Evolutionary conservation across 202 grass and related monocot species (phyloP).

Genomic region (Schoenoplectus tabernaemontani): DNA sequence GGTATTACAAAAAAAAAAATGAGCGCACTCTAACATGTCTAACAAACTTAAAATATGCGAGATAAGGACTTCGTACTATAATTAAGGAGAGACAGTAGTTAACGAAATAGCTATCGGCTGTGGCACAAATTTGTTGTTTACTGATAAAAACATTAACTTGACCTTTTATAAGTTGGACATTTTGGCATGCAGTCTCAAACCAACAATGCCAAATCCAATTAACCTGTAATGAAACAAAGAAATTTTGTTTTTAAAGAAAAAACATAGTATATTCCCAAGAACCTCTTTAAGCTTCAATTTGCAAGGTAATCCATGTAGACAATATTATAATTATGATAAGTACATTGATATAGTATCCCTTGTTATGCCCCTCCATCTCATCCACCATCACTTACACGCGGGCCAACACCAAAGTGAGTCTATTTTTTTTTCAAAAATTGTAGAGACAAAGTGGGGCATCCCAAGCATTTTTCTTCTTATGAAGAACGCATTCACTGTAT

Average conservation of each 20-base stretch:
- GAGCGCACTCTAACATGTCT: background rate
- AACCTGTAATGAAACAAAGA: background rate
- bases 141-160: background rate
- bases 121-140: background rate
- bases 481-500: conserved; percentile 9
- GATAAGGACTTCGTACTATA: background rate
- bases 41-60: conserved; percentile 7
- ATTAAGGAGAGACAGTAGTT: background rate
- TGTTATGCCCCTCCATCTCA: too few relatives aligned
- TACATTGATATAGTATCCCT: too few relatives aligned
- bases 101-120: background rate
- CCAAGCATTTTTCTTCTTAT: too few relatives aligned
- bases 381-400: too few relatives aligned
- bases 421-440: too few relatives aligned
- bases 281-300: background rate
- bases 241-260: too few relatives aligned
- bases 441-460: too few relatives aligned
- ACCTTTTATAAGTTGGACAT: background rate
- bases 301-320: background rate
- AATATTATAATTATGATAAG: conserved; percentile 31
- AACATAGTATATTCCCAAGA: background rate
- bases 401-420: too few relatives aligned
- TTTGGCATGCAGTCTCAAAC: background rate
- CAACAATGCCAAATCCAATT: background rate
- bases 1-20: background rate